Evolutionary conservation across 805 yeast species (phyloP).

Genomic region (Yarrowia sp.): DNA sequence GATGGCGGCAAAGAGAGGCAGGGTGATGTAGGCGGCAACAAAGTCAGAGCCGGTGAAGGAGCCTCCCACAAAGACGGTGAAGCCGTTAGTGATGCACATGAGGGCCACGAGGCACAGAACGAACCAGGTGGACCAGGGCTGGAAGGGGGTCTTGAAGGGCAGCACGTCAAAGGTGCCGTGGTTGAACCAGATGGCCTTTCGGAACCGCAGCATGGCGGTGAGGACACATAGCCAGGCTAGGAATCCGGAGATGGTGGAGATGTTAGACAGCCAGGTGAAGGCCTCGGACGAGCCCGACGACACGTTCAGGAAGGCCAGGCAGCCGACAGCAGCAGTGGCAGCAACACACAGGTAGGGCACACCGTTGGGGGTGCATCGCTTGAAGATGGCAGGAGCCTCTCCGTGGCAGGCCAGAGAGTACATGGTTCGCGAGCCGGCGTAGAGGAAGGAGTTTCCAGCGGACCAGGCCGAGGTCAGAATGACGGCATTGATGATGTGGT

Average conservation of each 20-base stretch:
- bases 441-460: conserved; percentile 57
- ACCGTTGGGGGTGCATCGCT: conserved; percentile 60
- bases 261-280: conserved; percentile 64
- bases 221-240: conserved; percentile 59
- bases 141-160: conserved; percentile 55
- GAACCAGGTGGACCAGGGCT: conserved; percentile 58
- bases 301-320: conserved; percentile 64
- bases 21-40: conserved; percentile 68
- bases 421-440: conserved; percentile 58
- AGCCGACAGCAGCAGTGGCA: conserved; percentile 59
- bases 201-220: conserved; percentile 58
- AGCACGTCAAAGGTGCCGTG: conserved; percentile 50
- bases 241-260: conserved; percentile 65
- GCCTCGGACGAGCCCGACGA: conserved; percentile 53
- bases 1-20: conserved; percentile 54
- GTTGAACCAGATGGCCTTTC: conserved; percentile 59
- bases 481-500: conserved; percentile 53
- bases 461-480: conserved; percentile 56
- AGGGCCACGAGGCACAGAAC: conserved; percentile 50
- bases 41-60: conserved; percentile 56
- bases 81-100: conserved; percentile 70
- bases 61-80: conserved; percentile 57
- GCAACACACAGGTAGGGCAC: conserved; percentile 72
- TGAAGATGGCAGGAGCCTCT: conserved; percentile 64
- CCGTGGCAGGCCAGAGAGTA: conserved; percentile 56